A percentile compares a stretch with the other conserved stretches of the same genome.
Conservation (phyloP, 2,329 filamentous ascomycete genomes). For the Trichoderma cornu-damae region DNA sequence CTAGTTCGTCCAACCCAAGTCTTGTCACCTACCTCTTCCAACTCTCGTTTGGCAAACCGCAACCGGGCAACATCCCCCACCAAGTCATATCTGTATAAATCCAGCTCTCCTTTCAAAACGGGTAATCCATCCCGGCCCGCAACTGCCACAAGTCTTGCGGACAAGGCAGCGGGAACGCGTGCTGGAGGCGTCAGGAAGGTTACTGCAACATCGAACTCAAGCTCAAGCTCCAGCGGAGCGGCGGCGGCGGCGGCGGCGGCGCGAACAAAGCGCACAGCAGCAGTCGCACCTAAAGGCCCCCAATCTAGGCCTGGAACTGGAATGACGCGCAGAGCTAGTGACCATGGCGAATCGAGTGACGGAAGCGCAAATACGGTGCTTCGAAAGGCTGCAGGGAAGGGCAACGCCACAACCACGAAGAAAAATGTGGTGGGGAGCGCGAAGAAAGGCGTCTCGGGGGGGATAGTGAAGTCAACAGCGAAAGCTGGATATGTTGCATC, state of each 20-base stretch:
- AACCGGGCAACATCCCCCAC: constrained; percentile 46
- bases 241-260: constrained; percentile 28
- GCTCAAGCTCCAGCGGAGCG: constrained; percentile 37
- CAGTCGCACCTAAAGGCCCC: constrained; percentile 35
- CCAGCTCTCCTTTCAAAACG: constrained; percentile 58
- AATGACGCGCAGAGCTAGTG: constrained; percentile 51
- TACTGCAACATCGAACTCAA: constrained; percentile 42
- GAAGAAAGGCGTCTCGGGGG: constrained; percentile 47
- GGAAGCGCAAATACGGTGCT: constrained; percentile 61
- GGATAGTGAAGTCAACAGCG: constrained; percentile 43
- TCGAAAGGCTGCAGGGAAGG: constrained; percentile 45
- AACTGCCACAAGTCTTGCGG: constrained; percentile 45
- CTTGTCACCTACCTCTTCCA: constrained; percentile 77
- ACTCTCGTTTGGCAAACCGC: constrained; percentile 59
- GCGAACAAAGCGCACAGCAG: constrained; percentile 33
- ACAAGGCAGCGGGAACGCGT: constrained; percentile 55
- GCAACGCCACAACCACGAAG: constrained; percentile 38
- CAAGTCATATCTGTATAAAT: constrained; percentile 54
- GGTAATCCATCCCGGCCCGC: constrained; percentile 37
- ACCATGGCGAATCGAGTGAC: constrained; percentile 58
- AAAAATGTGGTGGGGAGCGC: constrained; percentile 52
- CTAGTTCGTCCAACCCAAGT: constrained; percentile 50
- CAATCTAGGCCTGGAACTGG: constrained; percentile 40
- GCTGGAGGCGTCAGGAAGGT: constrained; percentile 44
- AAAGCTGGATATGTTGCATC: constrained; percentile 38